Percentiles rank a stretch among this genome's conserved stretches.
phyloP scores from a whole-genome alignment of 495 filamentous ascomycete genomes.

The Lepraria neglecta region DNA sequence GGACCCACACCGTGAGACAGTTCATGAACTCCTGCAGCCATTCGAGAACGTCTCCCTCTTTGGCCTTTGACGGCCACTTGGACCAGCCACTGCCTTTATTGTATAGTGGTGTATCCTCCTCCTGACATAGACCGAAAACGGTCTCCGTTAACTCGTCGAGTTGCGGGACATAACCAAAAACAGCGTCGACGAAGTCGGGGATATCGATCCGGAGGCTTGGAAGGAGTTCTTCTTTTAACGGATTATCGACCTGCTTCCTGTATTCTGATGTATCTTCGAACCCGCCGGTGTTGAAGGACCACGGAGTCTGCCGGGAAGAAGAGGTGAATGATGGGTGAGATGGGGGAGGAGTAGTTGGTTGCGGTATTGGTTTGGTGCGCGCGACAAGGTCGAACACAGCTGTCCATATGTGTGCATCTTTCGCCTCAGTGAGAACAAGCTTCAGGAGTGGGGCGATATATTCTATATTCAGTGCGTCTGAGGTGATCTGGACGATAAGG shows the following conservation, averaged over 20 bases:
- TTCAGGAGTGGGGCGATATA: too few species aligned
- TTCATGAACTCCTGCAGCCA: constrained; percentile 29
- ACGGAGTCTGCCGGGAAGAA: constrained; percentile 34
- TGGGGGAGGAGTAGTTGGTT: neutral
- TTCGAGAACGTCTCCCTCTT: constrained; percentile 22
- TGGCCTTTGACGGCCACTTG: constrained; percentile 14
- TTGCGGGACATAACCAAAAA: constrained; percentile 12
- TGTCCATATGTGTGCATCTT: too few species aligned
- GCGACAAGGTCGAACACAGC: too few species aligned
- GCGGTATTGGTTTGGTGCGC: too few species aligned
- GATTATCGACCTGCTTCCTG: constrained; percentile 37
- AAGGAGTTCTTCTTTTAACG: constrained; percentile 32
- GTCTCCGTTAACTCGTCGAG: constrained; percentile 18
- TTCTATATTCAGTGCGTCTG: too few species aligned
- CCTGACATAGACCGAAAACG: constrained; percentile 31
- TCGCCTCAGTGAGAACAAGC: too few species aligned
- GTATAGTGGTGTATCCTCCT: constrained; percentile 23
- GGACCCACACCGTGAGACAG: too few species aligned
- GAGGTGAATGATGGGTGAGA: neutral
- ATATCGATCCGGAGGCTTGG: constrained; percentile 35
- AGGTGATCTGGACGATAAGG: too few species aligned
- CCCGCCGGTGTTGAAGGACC: constrained; percentile 38
- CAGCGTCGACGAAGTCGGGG: constrained; percentile 15
- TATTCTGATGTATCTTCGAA: constrained; percentile 41
- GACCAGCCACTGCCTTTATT: constrained; percentile 28